A percentile compares a stretch with the other conserved stretches of the same genome.
Conservation (phyloP, 1,284 basidiomycete species). For the Cutaneotrichosporon cyanovorans region DNA sequence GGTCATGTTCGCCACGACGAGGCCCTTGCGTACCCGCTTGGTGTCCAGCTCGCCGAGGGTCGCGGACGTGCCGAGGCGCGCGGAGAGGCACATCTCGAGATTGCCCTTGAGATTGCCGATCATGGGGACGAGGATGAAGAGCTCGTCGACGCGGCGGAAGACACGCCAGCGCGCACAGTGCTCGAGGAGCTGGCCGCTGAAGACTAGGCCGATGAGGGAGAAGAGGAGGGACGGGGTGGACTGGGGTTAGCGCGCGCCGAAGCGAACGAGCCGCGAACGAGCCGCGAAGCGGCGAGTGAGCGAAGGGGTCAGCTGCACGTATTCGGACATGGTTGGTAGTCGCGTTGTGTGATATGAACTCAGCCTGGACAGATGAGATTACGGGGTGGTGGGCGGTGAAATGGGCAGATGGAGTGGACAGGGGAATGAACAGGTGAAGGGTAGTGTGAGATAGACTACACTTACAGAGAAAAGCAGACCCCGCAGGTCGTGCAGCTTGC, state of each 20-base stretch:
- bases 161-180: conserved; percentile 82
- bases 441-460: background rate
- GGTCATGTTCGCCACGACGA: conserved; percentile 75
- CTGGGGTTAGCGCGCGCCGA: conserved; percentile 20
- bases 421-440: no score
- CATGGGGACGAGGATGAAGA: conserved; percentile 94
- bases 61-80: conserved; percentile 44
- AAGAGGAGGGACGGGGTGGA: conserved; percentile 48
- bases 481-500: conserved; percentile 26
- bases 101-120: conserved; percentile 83
- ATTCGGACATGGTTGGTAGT: no score
- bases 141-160: conserved; percentile 82
- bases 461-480: conserved; percentile 34
- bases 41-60: conserved; percentile 84
- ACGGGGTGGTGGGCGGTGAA: no score
- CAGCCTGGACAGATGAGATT: no score
- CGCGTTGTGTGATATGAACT: no score
- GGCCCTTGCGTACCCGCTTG: conserved; percentile 55
- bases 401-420: no score
- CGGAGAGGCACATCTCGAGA: conserved; percentile 48
- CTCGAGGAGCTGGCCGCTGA: conserved; percentile 81
- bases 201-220: conserved; percentile 54
- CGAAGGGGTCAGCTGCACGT: no score
- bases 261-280: no score
- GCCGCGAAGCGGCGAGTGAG: no score